Conservation (phyloP, 2,329 filamentous ascomycete genomes). For the Hymenoscyphus fraxineus region DNA sequence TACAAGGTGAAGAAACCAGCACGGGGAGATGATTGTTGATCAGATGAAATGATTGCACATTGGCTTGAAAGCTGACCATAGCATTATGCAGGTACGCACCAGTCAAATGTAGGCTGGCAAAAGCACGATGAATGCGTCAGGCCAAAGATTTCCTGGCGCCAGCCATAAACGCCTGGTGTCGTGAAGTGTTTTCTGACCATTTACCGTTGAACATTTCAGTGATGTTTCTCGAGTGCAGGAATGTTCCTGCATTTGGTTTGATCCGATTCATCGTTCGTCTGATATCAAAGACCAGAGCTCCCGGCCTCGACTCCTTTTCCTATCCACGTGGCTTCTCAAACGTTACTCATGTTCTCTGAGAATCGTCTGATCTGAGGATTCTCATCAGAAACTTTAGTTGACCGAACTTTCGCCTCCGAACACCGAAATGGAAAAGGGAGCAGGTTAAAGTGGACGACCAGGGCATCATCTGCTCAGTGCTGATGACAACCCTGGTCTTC, state of each 20-base stretch:
- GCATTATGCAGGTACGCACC: constrained; percentile 9
- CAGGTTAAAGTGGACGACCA: background rate
- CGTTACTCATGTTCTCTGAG: background rate
- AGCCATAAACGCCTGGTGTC: constrained; percentile 1
- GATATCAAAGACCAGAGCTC: background rate
- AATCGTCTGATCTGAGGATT: background rate
- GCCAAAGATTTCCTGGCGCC: background rate
- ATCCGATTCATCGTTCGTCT: constrained; percentile 3
- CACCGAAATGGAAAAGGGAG: background rate
- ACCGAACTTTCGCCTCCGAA: background rate
- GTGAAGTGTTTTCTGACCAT: background rate
- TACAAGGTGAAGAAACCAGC: background rate
- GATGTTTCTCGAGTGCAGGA: background rate
- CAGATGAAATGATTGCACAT: background rate
- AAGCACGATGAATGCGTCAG: background rate
- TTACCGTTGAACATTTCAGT: background rate
- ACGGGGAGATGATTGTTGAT: background rate
- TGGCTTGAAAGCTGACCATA: constrained; percentile 1
- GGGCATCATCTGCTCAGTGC: background rate
- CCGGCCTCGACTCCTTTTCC: background rate
- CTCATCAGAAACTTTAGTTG: background rate
- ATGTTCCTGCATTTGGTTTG: background rate
- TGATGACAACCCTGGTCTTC: background rate
- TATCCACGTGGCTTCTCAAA: constrained; percentile 1
- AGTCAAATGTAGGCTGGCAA: background rate